A percentile compares a stretch with the other conserved stretches of the same genome.
These are phyloP conservation scores for Microbotryum silenes-acaulis DNA, from an alignment of 1,284 basidiomycete species.

Conservation along the genomic window DNA sequence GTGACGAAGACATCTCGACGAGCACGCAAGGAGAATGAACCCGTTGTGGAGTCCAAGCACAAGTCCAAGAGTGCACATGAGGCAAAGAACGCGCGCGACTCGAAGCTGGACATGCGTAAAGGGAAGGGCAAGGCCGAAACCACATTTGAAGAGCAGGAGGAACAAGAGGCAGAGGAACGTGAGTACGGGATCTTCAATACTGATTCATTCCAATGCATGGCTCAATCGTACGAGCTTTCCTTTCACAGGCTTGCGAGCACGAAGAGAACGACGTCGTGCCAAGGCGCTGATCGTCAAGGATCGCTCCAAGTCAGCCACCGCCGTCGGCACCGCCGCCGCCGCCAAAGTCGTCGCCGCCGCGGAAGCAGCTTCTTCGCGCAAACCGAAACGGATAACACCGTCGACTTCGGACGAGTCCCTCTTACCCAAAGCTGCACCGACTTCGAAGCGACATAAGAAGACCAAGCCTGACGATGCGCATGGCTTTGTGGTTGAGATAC, in stretches of 20 bases:
- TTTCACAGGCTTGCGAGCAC: slow-evolving; percentile 9
- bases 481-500: slow-evolving; percentile 7
- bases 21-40: neutral
- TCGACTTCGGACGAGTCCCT: neutral
- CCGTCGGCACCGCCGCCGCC: slow-evolving; percentile 15
- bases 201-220: neutral
- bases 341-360: slow-evolving; percentile 6
- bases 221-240: neutral
- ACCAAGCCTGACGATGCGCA: neutral
- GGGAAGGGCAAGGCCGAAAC: neutral
- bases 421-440: neutral
- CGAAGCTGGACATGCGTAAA: neutral
- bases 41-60: neutral
- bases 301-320: slow-evolving; percentile 11
- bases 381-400: neutral
- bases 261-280: slow-evolving; percentile 19
- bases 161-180: slow-evolving; percentile 15
- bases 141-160: slow-evolving; percentile 10
- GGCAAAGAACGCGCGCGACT: slow-evolving; percentile 1
- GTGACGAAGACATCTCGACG: neutral
- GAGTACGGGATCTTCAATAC: neutral
- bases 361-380: neutral
- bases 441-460: neutral
- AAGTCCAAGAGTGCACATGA: neutral
- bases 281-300: slow-evolving; percentile 29